Conservation (phyloP, 1,139 yeast species). For the Protomyces macrosporus region DNA sequence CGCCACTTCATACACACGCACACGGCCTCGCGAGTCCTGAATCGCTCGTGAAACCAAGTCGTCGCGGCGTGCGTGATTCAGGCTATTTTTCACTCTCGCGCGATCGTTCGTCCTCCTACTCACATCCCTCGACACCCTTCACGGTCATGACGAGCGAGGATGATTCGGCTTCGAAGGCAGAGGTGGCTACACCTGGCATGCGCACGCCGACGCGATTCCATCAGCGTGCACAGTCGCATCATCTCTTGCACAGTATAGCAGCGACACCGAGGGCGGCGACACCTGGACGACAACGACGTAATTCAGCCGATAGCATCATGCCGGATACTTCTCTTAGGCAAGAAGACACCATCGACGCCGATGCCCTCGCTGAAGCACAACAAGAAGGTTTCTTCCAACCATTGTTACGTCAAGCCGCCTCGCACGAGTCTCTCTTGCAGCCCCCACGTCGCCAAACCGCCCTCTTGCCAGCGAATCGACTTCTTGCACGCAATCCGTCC, state of each 20-base stretch:
- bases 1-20: not conserved
- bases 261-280: not conserved
- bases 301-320: not conserved
- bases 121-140: constrained; percentile 6
- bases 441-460: not conserved
- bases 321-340: not conserved
- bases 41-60: not conserved
- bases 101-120: constrained; percentile 6
- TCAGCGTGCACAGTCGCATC: not conserved
- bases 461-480: not conserved
- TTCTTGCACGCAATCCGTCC: not conserved
- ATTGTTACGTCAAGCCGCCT: not conserved
- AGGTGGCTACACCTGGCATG: not conserved
- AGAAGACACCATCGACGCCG: not conserved
- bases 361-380: not conserved
- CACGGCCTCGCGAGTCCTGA: constrained; percentile 8
- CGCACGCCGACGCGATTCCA: not conserved
- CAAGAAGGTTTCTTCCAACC: not conserved
- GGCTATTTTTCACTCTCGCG: constrained; percentile 20
- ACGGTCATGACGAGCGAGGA: not conserved
- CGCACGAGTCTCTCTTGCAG: constrained; percentile 10
- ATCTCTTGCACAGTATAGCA: not conserved
- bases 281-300: not conserved
- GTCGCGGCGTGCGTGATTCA: constrained; percentile 1
- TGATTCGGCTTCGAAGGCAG: not conserved